Evolutionary conservation across 768 basidiomycete genomes (phyloP), one percentile per base, ranked within the genome.

Genomic region (Leucosporidium creatinivorum): DNA sequence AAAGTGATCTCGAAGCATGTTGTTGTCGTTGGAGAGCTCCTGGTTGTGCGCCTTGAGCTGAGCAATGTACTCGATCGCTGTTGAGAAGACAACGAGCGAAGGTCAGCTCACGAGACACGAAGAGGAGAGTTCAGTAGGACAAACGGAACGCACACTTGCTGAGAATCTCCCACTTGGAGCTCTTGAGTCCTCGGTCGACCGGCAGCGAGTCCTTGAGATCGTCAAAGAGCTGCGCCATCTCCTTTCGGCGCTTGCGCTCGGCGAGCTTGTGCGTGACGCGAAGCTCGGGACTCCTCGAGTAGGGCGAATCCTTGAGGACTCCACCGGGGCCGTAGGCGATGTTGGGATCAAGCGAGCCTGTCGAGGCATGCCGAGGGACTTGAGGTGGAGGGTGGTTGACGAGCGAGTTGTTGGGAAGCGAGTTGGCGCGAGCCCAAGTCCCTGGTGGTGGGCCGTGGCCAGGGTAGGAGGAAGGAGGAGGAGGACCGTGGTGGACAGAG

Each of bases 201-300:
- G 96, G 96, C 30, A 99, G 81, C 75, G 90, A 86, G 78, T 96
- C 93, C 66, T 92, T 84, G 70, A 99, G 80, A 77, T 99, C 96
- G 73, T 99, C 96, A 76, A 98, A 98, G 54, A 99, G 78, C 67
- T 97, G 93, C 77, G 96, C 96, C 96, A 99, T 99, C 80, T 99
- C 96, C 79, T 94, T 97, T 79, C 96, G 83, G 73, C 96, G 81
- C 79, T 98, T 97, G 68, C 96, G 82, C 80, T 99, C 96, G 3
- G 96, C 96, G 36, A 99, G 84, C 76, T 99, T 99, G 80, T 99
- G 96, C 3, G 90, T 92, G 39, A 97, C 86, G 62, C 93, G 85
- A 52, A 99, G 82, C 78, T 98, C 96, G 12, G 94, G 94, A 0
- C 89, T 92, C 66, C 94, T 88, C 62, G 93, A 93, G 79, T 97